Evolutionary conservation across 2,329 filamentous ascomycete species (phyloP).

Genomic region (Xylariaceae sp.): DNA sequence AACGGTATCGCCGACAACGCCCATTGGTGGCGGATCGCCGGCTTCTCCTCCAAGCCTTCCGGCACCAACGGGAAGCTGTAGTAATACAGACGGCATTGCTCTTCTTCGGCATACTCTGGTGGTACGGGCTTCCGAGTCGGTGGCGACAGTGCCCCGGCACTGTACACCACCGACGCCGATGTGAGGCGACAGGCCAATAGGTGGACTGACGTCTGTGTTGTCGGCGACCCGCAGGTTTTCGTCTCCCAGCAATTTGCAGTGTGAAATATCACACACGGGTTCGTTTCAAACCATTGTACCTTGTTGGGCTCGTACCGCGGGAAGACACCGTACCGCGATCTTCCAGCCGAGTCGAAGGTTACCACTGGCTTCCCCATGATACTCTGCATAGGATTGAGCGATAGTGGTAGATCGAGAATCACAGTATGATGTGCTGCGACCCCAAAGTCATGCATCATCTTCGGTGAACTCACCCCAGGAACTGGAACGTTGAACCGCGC

Average conservation of each 20-base stretch:
- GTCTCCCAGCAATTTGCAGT: slow-evolving; percentile 70
- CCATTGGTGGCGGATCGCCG: slow-evolving; percentile 59
- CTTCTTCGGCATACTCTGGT: slow-evolving; percentile 49
- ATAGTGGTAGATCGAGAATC: slow-evolving; percentile 68
- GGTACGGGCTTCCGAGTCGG: slow-evolving; percentile 43
- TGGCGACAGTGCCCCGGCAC: slow-evolving; percentile 58
- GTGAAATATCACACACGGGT: slow-evolving; percentile 68
- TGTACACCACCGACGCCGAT: slow-evolving; percentile 63
- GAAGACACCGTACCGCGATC: slow-evolving; percentile 66
- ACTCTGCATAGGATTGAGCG: slow-evolving; percentile 62
- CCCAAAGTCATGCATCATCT: slow-evolving; percentile 77
- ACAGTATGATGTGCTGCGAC: slow-evolving; percentile 61
- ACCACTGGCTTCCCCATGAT: slow-evolving; percentile 55
- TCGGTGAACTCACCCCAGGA: slow-evolving; percentile 59
- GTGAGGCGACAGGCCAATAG: slow-evolving; percentile 67
- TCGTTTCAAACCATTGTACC: slow-evolving; percentile 66
- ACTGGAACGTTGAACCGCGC: slow-evolving; percentile 51
- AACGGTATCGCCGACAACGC: slow-evolving; percentile 63
- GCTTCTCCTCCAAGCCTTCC: slow-evolving; percentile 15
- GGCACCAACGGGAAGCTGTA: slow-evolving; percentile 55
- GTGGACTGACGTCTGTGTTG: slow-evolving; percentile 47
- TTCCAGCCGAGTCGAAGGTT: slow-evolving; percentile 55
- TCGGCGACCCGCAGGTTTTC: slow-evolving; percentile 25
- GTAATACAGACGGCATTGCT: slow-evolving; percentile 69
- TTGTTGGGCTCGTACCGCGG: slow-evolving; percentile 56